Evolutionary conservation across 768 basidiomycete genomes (phyloP), one percentile per base, ranked within the genome.

Genomic region (Phylloporus sp.): DNA sequence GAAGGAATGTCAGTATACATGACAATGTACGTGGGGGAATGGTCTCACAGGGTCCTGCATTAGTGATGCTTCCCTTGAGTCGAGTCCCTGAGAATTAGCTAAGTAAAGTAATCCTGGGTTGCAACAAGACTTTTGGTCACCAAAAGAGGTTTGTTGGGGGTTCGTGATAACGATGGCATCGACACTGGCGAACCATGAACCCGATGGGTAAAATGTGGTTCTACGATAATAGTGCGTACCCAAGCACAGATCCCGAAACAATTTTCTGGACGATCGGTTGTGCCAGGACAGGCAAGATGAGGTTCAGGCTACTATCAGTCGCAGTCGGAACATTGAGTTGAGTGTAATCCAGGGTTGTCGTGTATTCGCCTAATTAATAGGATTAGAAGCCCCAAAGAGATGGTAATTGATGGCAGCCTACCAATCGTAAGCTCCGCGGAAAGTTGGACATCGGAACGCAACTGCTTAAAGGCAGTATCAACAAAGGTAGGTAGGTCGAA

Each of bases 261-360:
- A 89, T 76, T 54, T 79, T 80, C 64, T 88, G 85, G 6, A 89
- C 86, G 49, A 90, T 87, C 5, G 87, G 87, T 47, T 80, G 74
- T 0, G 87, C 87, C 51, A 90, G 76, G 36, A 85, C 61, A 6
- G 86, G 87, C 6, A 90, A 72, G 47, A 89, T 80, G 31, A 85
- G 65, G 55, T 85, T 72, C 49, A 89, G 70, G 39, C 74, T 81
- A 16, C 75, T 62, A 60, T 88, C 87, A 0, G 87, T 88, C 23
- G 68, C 61, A 16, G 80, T 84, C 2, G 80, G 76, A 16, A 90
- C 75, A 38, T 63, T 65, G 24, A 60, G 58, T 59, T 90, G 87
- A 6, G 73, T 76, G 60, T 84, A 86, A n/a, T 76, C 67, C 49
- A 90, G 65, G 7, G 76, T 76, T 5, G 87, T 88, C 41, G 69